These are phyloP conservation scores for Verticillium longisporum DNA, from an alignment of 2,329 filamentous ascomycete species.

Conservation along the genomic window DNA sequence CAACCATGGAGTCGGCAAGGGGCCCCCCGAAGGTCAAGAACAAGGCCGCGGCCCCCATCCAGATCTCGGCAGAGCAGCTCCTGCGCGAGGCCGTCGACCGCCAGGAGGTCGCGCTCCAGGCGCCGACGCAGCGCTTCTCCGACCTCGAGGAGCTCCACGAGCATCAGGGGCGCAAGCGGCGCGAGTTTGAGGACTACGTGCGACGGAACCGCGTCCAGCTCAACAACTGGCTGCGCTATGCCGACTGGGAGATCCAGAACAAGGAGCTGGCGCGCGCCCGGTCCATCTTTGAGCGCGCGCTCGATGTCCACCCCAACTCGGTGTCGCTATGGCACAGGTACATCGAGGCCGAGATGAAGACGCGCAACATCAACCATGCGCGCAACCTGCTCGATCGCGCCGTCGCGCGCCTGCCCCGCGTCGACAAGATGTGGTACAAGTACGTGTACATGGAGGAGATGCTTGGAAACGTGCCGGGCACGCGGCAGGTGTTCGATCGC, in stretches of 20 bases:
- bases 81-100: conserved; percentile 95
- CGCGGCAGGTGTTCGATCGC: conserved; percentile 87
- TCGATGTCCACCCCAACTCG: conserved; percentile 85
- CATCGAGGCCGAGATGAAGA: conserved; percentile 73
- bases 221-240: conserved; percentile 99
- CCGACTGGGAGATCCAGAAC: conserved; percentile 94
- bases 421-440: conserved; percentile 99
- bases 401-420: conserved; percentile 81
- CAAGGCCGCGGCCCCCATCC: conserved; percentile 84
- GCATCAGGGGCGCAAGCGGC: conserved; percentile 90
- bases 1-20: conserved; percentile 75
- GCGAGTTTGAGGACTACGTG: conserved; percentile 97
- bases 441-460: conserved; percentile 99
- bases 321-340: conserved; percentile 88
- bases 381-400: conserved; percentile 90
- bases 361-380: conserved; percentile 90
- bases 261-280: conserved; percentile 91
- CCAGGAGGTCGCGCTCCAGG: conserved; percentile 81
- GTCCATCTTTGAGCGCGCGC: conserved; percentile 87
- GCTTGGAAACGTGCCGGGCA: conserved; percentile 86
- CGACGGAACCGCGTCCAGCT: conserved; percentile 90
- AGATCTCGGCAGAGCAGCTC: conserved; percentile 96
- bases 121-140: conserved; percentile 88
- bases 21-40: conserved; percentile 97
- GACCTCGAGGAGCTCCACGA: conserved; percentile 98